A percentile compares a stretch with the other conserved stretches of the same genome.
These are phyloP conservation scores for Pseudogymnoascus sp. DNA, from an alignment of 2,329 filamentous ascomycete genomes.

Conservation along the genomic window DNA sequence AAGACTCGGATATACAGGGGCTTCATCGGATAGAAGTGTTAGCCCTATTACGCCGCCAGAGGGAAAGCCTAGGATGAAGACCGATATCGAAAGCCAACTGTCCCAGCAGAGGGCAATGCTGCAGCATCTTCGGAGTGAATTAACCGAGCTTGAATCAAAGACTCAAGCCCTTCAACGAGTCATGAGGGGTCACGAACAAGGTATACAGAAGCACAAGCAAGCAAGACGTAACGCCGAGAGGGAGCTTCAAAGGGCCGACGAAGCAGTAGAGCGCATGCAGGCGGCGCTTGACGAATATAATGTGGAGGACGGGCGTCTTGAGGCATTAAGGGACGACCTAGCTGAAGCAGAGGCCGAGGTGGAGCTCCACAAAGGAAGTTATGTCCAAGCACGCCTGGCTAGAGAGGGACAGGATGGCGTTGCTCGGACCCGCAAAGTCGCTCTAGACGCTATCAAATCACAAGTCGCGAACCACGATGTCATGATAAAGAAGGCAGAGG, in stretches of 20 bases:
- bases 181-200: slow-evolving; percentile 33
- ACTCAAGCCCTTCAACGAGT: slow-evolving; percentile 24
- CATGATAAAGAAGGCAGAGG: slow-evolving; percentile 47
- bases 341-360: slow-evolving; percentile 39
- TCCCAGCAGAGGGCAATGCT: slow-evolving; percentile 41
- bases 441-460: slow-evolving; percentile 33
- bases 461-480: slow-evolving; percentile 29
- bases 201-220: slow-evolving; percentile 43
- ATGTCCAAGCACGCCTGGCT: slow-evolving; percentile 41
- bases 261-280: slow-evolving; percentile 43
- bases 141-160: slow-evolving; percentile 36
- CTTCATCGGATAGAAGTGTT: slow-evolving; percentile 40
- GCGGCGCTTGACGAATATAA: slow-evolving; percentile 59
- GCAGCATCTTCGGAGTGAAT: slow-evolving; percentile 46
- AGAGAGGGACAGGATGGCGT: slow-evolving; percentile 41
- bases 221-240: slow-evolving; percentile 42
- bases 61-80: slow-evolving; percentile 62
- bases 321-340: slow-evolving; percentile 50
- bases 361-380: slow-evolving; percentile 46
- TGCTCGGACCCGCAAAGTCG: slow-evolving; percentile 27
- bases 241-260: slow-evolving; percentile 51
- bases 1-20: slow-evolving; percentile 44
- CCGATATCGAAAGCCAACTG: slow-evolving; percentile 63
- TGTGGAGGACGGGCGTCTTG: slow-evolving; percentile 59
- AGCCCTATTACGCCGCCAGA: slow-evolving; percentile 35